Evolutionary conservation across 1,139 yeast genomes (phyloP).

Genomic region (Hemisphaericaspora subhashii): DNA sequence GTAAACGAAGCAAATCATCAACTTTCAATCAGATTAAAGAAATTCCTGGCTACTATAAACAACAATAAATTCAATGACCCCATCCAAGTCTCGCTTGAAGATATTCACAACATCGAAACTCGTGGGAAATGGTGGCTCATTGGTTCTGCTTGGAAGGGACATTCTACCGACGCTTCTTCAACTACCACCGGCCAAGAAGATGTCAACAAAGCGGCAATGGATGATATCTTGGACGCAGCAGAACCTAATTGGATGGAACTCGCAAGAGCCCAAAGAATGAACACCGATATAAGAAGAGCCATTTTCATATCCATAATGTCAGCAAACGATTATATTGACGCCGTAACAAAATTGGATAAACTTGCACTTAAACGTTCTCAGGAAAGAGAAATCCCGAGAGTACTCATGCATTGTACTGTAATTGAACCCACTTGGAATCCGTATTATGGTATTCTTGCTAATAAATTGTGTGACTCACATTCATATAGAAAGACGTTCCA

Average conservation of each 20-base stretch:
- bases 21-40: slow-evolving; percentile 62
- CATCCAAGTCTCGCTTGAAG: slow-evolving; percentile 78
- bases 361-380: slow-evolving; percentile 78
- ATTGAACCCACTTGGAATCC: slow-evolving; percentile 88
- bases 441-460: slow-evolving; percentile 80
- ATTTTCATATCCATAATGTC: slow-evolving; percentile 93
- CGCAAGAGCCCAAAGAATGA: slow-evolving; percentile 87
- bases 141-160: slow-evolving; percentile 94
- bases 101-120: slow-evolving; percentile 71
- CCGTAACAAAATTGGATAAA: slow-evolving; percentile 78
- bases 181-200: slow-evolving; percentile 26
- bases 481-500: slow-evolving; percentile 81
- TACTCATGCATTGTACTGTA: slow-evolving; percentile 80
- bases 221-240: slow-evolving; percentile 61
- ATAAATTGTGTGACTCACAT: slow-evolving; percentile 69
- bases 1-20: slow-evolving; percentile 48
- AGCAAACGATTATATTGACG: slow-evolving; percentile 88
- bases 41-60: slow-evolving; percentile 56
- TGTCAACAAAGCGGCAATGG: slow-evolving; percentile 37
- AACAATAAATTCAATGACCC: slow-evolving; percentile 62
- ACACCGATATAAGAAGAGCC: slow-evolving; percentile 92
- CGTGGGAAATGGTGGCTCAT: slow-evolving; percentile 99
- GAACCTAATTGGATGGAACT: slow-evolving; percentile 89
- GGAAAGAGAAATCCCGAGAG: slow-evolving; percentile 83
- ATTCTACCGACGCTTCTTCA: slow-evolving; percentile 26